These are phyloP conservation scores for Ascoidea rubescens DNA, from an alignment of 805 yeast species.

Conservation along the genomic window DNA sequence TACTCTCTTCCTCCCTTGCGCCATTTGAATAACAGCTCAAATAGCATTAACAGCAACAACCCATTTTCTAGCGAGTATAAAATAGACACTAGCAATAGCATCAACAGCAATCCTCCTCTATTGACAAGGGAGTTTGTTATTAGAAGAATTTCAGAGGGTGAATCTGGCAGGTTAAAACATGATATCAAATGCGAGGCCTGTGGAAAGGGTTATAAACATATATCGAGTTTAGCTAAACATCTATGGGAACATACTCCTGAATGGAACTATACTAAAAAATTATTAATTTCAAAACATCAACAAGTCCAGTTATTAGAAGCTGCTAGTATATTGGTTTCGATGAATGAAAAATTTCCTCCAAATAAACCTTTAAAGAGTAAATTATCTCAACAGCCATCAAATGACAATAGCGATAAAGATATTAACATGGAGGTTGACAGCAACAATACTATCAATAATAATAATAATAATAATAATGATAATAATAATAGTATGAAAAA, in stretches of 20 bases:
- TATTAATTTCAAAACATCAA: conserved; percentile 75
- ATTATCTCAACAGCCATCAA: background rate
- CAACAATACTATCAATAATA: too few species aligned
- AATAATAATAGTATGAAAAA: background rate
- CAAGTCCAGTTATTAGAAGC: conserved; percentile 76
- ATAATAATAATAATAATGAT: too few species aligned
- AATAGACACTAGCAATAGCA: background rate
- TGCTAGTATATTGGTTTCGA: conserved; percentile 62
- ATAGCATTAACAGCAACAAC: background rate
- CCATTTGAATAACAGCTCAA: background rate
- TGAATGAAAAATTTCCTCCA: conserved; percentile 31
- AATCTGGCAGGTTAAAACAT: conserved; percentile 71
- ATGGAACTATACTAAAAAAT: conserved; percentile 77
- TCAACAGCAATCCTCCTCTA: conserved; percentile 18
- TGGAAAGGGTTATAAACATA: conserved; percentile 84
- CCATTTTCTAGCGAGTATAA: background rate
- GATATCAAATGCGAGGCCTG: conserved; percentile 82
- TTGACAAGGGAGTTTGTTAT: conserved; percentile 61
- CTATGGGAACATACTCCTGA: conserved; percentile 93
- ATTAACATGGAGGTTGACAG: background rate
- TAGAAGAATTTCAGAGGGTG: conserved; percentile 75
- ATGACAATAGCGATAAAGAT: conserved; percentile 1
- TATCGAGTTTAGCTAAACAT: conserved; percentile 77
- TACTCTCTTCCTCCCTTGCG: background rate
- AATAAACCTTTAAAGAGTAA: conserved; percentile 1